Base-by-base conservation (phyloP, 2,329 filamentous ascomycete genomes). In the Cercospora sesami region DNA sequence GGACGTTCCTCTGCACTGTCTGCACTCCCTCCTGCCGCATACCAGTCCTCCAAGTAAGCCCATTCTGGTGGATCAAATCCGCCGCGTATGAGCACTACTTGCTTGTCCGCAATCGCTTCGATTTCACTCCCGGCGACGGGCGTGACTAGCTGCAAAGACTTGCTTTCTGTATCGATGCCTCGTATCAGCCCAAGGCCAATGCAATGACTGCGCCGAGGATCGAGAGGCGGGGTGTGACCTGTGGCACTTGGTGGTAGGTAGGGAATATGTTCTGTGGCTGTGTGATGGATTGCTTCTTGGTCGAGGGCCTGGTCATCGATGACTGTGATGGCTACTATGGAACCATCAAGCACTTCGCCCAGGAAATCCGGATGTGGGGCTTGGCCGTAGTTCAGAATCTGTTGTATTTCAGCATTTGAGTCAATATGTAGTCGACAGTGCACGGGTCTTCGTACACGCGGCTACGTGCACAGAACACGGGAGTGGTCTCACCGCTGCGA, bases 121-220 rank as follows among this genome's bases (percentile, higher is more conserved):
- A 77, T 72, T 10, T 76, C 68, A 5, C 36, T 76, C 30, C 78
- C 74, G 5, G 77, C 71, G 1, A 89, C 81, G 0, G 91, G 90
- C 0, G 89, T 90, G 1, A 93, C 75, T 1, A 94, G 74, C 67
- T 93, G 89, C 3, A 94, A 79, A 5, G 82, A 76, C 3, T 83
- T 80, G 0, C 79, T 82, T 23, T 79, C 75, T 0, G 80, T 74
- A 74, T 94, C 89, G 67, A 94, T 87, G 4, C 88, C 90, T 1
- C 90, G 86, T n/a, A 95, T 78, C 8, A 94, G 82, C 0, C 86
- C 90, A 1, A 91, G 81, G 1, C 90, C 90, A 4, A 92, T 78
- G 14, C 86, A 83, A 23, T 81, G 81, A 0, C 87, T 90, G 73
- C 85, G 81, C 30, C 76, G 79, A 0, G 91, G 90, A 71, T 91